Conservation (phyloP, 2,329 filamentous ascomycete species). For the Scedosporium minutisporum region DNA sequence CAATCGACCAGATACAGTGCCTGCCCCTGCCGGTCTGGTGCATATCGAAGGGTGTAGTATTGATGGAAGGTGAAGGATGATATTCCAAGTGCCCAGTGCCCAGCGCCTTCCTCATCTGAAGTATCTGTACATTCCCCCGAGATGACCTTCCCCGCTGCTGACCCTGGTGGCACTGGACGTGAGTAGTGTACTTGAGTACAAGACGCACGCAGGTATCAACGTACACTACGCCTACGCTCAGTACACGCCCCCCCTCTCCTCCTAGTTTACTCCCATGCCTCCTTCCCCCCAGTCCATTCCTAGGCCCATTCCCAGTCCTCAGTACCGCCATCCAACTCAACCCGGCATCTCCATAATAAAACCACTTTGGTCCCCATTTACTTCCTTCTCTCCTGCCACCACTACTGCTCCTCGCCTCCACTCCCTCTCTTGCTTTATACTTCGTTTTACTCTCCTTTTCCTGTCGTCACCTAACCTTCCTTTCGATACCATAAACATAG, state of each 20-base stretch:
- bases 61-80: not conserved
- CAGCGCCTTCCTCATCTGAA: not conserved
- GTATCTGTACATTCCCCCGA: not conserved
- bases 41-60: not conserved
- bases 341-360: constrained; percentile 2
- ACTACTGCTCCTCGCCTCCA: not conserved
- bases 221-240: not conserved
- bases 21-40: too few species aligned
- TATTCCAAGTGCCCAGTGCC: not conserved
- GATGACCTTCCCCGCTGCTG: not conserved
- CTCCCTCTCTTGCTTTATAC: not conserved
- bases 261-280: not conserved
- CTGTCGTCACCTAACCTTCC: not conserved
- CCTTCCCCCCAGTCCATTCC: not conserved
- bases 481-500: not conserved
- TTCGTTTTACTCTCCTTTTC: not conserved
- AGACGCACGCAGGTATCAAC: not conserved
- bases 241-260: not conserved
- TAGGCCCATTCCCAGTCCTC: not conserved
- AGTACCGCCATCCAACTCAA: not conserved
- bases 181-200: not conserved
- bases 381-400: not conserved
- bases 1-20: too few species aligned
- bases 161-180: not conserved
- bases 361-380: constrained; percentile 2